Evolutionary conservation across 2,329 filamentous ascomycete genomes (phyloP).

Genomic region (Paramyrothecium sp.): DNA sequence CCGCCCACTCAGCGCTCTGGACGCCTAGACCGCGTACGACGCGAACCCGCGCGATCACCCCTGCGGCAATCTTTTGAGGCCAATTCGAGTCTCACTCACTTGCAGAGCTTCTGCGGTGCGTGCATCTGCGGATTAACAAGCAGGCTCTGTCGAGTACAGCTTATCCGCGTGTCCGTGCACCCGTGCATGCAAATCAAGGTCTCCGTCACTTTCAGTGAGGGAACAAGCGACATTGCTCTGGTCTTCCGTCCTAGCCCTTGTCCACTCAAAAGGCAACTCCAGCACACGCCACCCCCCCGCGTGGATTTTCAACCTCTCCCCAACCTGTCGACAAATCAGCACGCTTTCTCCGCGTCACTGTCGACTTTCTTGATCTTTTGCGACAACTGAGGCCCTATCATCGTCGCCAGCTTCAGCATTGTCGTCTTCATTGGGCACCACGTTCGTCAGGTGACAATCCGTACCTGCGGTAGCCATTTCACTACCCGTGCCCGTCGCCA

Average conservation of each 20-base stretch:
- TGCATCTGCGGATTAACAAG: too few relatives aligned
- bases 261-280: conserved; percentile 20
- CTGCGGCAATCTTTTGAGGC: not conserved
- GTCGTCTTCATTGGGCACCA: conserved; percentile 45
- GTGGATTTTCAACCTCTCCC: conserved; percentile 11
- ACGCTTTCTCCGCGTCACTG: conserved; percentile 32
- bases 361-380: conserved; percentile 31
- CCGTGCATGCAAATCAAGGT: too few relatives aligned
- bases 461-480: conserved; percentile 30
- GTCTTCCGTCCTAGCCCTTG: conserved; percentile 11
- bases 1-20: not conserved
- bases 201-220: too few relatives aligned
- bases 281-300: conserved; percentile 24
- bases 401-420: conserved; percentile 39
- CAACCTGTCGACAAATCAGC: conserved; percentile 49
- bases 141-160: too few relatives aligned
- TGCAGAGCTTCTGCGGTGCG: not conserved
- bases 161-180: too few relatives aligned
- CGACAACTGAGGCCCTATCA: conserved; percentile 51
- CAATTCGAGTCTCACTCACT: not conserved
- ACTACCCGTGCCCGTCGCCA: not conserved
- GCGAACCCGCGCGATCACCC: not conserved
- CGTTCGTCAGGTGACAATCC: conserved; percentile 50
- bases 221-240: too few relatives aligned
- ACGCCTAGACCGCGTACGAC: not conserved